A percentile compares a stretch with the other conserved stretches of the same genome.
These are phyloP conservation scores for Blastocystis sp. DNA, from an alignment of 352 stramenopile species.

Conservation along the genomic window DNA sequence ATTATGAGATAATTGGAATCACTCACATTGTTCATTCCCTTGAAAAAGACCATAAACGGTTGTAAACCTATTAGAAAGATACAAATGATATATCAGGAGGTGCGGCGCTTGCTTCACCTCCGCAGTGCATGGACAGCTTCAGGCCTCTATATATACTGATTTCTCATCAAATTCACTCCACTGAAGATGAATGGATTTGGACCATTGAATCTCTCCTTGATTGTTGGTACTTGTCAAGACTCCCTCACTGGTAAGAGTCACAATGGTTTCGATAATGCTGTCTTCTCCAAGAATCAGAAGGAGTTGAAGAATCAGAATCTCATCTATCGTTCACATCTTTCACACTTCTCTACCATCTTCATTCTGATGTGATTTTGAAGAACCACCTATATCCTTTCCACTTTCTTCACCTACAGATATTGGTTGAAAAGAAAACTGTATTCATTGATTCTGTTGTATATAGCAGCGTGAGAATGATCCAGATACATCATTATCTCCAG, in stretches of 20 bases:
- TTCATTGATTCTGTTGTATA: neutral
- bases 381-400: neutral
- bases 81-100: too few species aligned
- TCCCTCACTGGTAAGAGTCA: conserved; percentile 6
- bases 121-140: too few species aligned
- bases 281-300: neutral
- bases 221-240: neutral
- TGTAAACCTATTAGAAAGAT: too few species aligned
- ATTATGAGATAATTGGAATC: too few species aligned
- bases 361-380: neutral
- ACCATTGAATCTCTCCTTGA: neutral
- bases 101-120: too few species aligned
- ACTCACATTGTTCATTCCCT: too few species aligned
- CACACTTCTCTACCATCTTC: neutral
- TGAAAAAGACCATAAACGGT: too few species aligned
- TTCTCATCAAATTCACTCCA: conserved; percentile 24
- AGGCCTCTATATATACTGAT: neutral
- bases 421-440: neutral
- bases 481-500: neutral
- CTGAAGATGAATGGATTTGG: neutral
- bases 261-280: neutral
- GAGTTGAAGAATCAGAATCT: neutral
- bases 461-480: conserved; percentile 8
- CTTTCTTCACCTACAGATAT: neutral
- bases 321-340: neutral